Conservation (phyloP, 2,329 filamentous ascomycete species). For the Trichoderma cornu-damae region DNA sequence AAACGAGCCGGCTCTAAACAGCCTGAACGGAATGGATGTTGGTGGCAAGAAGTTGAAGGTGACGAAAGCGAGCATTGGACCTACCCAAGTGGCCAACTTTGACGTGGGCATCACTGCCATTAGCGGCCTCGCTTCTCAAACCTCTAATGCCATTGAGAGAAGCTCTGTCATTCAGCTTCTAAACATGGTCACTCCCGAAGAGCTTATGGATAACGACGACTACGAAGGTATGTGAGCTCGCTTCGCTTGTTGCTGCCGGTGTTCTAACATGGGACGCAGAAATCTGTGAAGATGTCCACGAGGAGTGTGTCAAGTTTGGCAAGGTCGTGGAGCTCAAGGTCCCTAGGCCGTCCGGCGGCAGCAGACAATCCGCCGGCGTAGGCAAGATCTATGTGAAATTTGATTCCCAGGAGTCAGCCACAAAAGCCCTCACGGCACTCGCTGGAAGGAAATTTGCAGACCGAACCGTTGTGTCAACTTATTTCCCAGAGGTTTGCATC, state of each 20-base stretch:
- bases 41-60: slow-evolving; percentile 83
- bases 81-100: slow-evolving; percentile 84
- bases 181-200: slow-evolving; percentile 97
- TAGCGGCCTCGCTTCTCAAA: slow-evolving; percentile 92
- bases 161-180: slow-evolving; percentile 84
- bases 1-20: slow-evolving; percentile 83
- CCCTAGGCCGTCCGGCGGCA: slow-evolving; percentile 77
- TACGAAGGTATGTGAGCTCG: slow-evolving; percentile 65
- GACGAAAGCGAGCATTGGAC: slow-evolving; percentile 81
- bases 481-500: slow-evolving; percentile 76
- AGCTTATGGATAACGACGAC: slow-evolving; percentile 88
- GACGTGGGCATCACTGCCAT: slow-evolving; percentile 98
- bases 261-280: slow-evolving; percentile 53
- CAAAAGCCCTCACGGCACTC: slow-evolving; percentile 80
- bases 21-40: slow-evolving; percentile 87
- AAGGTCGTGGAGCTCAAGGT: slow-evolving; percentile 84
- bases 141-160: slow-evolving; percentile 69
- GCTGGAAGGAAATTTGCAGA: slow-evolving; percentile 95
- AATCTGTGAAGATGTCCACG: slow-evolving; percentile 90
- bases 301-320: slow-evolving; percentile 91
- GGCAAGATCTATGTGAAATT: slow-evolving; percentile 99
- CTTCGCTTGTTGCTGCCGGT: neutral
- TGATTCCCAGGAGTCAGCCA: slow-evolving; percentile 68
- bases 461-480: slow-evolving; percentile 92
- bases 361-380: slow-evolving; percentile 78